Evolutionary conservation across 2,329 filamentous ascomycete genomes (phyloP), one percentile per base, ranked within the genome.

Genomic region (Epichloe coenophiala): DNA sequence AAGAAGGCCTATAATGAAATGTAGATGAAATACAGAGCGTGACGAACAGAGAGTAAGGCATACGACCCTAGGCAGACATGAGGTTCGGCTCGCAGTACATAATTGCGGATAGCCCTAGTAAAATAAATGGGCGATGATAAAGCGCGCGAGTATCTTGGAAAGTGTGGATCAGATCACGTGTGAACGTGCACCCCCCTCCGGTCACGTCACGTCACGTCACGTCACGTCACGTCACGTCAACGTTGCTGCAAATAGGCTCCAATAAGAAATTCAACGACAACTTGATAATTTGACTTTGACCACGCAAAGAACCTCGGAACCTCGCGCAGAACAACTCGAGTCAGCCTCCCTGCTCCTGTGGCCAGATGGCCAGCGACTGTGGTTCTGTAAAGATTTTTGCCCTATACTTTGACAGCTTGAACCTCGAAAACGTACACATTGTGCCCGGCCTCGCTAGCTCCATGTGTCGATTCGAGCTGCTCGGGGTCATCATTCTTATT

Each of bases 391-490:
- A 31, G 27, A 31, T 31, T 31, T 9, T 7, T 2, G 5, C 27
- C 27, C 27, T 9, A 31, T 31, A 31, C 27, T 31, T 31, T 31
- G 27, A 38, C 13, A 38, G 36, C 36, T 38, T 38, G 13, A 41
- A 41, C 39, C 39, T 6, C 27, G 8, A 31, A 31, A 31, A n/a
- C 36, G 15, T 38, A 3, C 36, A n/a, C 13, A 38, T 38, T 5
- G 13, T 7, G 12, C 15, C 36, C 7, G 12, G 36, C 13, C 49
- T 41, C 17, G 47, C 45, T 27, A 36, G 35, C 48, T 51, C 55
- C 58, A 78, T 78, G 75, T 78, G 75, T 65, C 74, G 75, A 17
- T 75, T 73, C 60, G 75, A 78, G 64, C 69, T 74, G 19, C 57
- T 78, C 31, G 75, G 75, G 31, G 68, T 68, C 42, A 65, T 76